Percentiles rank a stretch among this genome's conserved stretches.
These are phyloP conservation scores for Mortierella sp. DNA, from an alignment of 371 early-diverging fungal species.

Conservation along the genomic window DNA sequence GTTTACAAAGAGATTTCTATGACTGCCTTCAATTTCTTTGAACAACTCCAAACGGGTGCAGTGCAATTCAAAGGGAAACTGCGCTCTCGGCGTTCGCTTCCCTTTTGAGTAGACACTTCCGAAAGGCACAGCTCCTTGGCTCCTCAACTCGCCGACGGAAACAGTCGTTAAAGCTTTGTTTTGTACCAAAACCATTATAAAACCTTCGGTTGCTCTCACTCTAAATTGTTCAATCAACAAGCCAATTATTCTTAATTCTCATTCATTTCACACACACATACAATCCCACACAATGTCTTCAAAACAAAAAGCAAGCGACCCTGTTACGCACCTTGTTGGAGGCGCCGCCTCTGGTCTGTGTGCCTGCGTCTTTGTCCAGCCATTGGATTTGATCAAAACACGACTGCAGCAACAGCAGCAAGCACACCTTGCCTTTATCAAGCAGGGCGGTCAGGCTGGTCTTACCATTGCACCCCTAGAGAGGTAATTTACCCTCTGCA, in stretches of 20 bases:
- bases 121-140: slow-evolving; percentile 6
- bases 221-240: background rate
- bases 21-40: background rate
- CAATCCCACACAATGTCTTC: slow-evolving; percentile 28
- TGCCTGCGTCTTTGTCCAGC: slow-evolving; percentile 90
- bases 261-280: no score
- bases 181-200: background rate
- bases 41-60: background rate
- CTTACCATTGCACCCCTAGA: slow-evolving; percentile 53
- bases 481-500: slow-evolving; percentile 26
- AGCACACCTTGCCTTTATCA: slow-evolving; percentile 64
- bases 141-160: slow-evolving; percentile 1
- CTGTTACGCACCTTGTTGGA: slow-evolving; percentile 74
- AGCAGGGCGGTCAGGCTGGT: slow-evolving; percentile 55
- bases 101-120: slow-evolving; percentile 4
- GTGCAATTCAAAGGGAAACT: background rate
- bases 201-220: background rate
- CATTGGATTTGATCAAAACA: slow-evolving; percentile 93
- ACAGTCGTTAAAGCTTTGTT: background rate
- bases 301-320: slow-evolving; percentile 58
- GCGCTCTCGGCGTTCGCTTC: slow-evolving; percentile 1
- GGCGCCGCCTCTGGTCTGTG: slow-evolving; percentile 88
- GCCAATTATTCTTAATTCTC: no score
- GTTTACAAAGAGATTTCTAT: slow-evolving; percentile 13
- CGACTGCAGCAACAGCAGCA: slow-evolving; percentile 81